Evolutionary conservation across 2,329 filamentous ascomycete species (phyloP), one percentile per base, ranked within the genome.

Genomic region (Onygenales sp.): DNA sequence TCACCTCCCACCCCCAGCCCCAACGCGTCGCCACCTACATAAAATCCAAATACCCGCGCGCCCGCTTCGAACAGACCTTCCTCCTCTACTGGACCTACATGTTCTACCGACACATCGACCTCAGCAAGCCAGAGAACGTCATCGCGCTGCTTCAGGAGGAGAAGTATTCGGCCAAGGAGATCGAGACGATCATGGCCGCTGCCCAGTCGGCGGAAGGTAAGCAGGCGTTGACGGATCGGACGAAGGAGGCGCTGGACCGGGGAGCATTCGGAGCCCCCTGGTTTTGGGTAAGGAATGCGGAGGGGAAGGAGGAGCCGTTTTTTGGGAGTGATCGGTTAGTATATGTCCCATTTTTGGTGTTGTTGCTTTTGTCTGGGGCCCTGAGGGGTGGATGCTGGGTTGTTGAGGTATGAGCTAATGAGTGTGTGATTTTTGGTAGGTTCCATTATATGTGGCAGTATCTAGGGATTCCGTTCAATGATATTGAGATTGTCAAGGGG

Each of bases 221-320:
- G 63, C 68, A 77, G 54, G 69, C 64, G n/a, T 69, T 89, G 32
- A 77, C 78, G 55, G 72, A 69, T 5, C 77, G 77, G 43, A 90
- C 86, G 14, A 75, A 80, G 55, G 75, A 76, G 58, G 85, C 80
- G 0, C 66, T 88, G 13, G 78, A 80, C 39, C 73, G 72, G 49
- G 87, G 87, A 0, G 87, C 87, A 0, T 92, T 87, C 67, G 88
- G 88, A 0, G 81, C 82, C 49, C 88, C 88, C 1, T 92, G 87
- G 87, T 75, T 87, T 56, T 84, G 82, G 78, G 86, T 83, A 2
- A 76, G 74, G 14, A 81, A 85, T 60, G 66, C 31, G 13, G 51
- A 60, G 44, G 59, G 58, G 11, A 49, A 53, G 43, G 58, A 54
- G 14, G 59, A 61, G 38, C 59, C 59, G 31, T 58, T 60, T 17